Evolutionary conservation across 2,329 filamentous ascomycete species (phyloP).

Genomic region (Rugonectria rugulosa): DNA sequence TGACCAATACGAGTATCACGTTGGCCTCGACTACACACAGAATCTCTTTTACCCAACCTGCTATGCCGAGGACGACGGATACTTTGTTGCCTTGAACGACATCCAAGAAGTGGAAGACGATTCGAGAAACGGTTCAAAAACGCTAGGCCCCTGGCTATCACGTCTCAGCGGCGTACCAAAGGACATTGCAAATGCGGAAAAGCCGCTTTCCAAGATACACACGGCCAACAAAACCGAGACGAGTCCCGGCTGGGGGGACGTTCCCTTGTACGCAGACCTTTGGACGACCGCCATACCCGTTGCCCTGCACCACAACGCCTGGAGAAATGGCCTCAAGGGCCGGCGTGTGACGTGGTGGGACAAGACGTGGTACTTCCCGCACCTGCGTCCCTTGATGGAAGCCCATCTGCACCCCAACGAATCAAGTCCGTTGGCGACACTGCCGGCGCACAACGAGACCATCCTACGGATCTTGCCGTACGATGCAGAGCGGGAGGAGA

Average conservation of each 20-base stretch:
- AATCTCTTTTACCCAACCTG: conserved; percentile 42
- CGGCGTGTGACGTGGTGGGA: conserved; percentile 35
- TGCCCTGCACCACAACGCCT: conserved; percentile 38
- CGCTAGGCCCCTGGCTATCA: conserved; percentile 32
- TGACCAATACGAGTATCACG: conserved; percentile 36
- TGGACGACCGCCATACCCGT: conserved; percentile 36
- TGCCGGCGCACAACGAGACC: conserved; percentile 22
- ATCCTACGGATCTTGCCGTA: conserved; percentile 27
- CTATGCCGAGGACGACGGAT: conserved; percentile 38
- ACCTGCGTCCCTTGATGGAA: conserved; percentile 32
- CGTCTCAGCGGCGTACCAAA: conserved; percentile 32
- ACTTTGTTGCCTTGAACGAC: conserved; percentile 34
- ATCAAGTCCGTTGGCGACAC: conserved; percentile 20
- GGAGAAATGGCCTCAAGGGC: conserved; percentile 34
- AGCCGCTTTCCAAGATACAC: conserved; percentile 26
- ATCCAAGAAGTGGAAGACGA: conserved; percentile 21
- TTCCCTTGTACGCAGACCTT: conserved; percentile 35
- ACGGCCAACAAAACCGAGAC: not conserved
- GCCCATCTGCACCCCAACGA: conserved; percentile 24
- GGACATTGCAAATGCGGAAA: conserved; percentile 29
- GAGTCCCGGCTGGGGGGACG: conserved; percentile 27
- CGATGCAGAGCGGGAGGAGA: conserved; percentile 9
- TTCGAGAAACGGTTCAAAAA: conserved; percentile 26
- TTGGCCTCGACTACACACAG: conserved; percentile 41
- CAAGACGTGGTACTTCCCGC: conserved; percentile 38